Conservation (phyloP, 768 basidiomycete genomes). For the Brasilioporus rufonigricans region DNA sequence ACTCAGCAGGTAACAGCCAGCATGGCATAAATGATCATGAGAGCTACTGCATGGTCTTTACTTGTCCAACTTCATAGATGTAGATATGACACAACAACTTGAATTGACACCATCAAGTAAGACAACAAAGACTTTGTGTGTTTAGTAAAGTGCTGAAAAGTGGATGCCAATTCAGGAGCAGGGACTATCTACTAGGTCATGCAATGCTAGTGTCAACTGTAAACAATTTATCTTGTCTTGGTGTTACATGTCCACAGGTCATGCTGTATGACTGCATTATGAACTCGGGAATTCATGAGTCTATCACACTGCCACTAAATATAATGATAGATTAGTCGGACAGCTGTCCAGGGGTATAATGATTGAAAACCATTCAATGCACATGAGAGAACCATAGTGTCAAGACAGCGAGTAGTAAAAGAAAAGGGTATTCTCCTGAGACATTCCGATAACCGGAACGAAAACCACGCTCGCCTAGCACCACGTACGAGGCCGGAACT, state of each 20-base stretch:
- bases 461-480: conserved; percentile 40
- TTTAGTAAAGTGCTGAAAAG: no score
- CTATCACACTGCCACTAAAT: background rate
- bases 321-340: background rate
- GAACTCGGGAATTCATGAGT: background rate
- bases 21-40: no score
- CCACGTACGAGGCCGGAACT: conserved; percentile 58
- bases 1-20: no score
- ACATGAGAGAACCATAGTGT: background rate
- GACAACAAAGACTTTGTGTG: no score
- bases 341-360: conserved; percentile 4
- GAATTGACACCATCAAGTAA: no score
- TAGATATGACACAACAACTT: no score
- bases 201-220: conserved; percentile 6
- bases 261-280: background rate
- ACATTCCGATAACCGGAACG: background rate
- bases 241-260: background rate
- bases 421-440: background rate
- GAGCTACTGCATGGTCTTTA: no score
- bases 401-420: no score
- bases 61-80: no score
- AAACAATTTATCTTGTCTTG: conserved; percentile 10
- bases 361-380: background rate
- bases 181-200: conserved; percentile 1
- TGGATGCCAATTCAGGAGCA: no score